Evolutionary conservation across 371 early-diverging fungal species (phyloP).

Genomic region (Mortierella sp.): DNA sequence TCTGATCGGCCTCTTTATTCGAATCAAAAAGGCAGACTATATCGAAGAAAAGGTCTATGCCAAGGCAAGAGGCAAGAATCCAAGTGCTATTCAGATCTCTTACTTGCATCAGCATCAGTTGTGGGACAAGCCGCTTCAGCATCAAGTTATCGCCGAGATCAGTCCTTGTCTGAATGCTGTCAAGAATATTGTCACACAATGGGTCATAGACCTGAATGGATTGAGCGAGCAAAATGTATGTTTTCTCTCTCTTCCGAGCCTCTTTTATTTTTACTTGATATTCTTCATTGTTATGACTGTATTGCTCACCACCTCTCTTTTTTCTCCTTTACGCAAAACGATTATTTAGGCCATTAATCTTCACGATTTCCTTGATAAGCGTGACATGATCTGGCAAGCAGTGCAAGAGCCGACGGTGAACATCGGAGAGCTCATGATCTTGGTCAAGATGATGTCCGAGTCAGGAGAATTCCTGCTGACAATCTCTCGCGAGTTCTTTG

Average conservation of each 20-base stretch:
- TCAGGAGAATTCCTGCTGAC: slow-evolving; percentile 35
- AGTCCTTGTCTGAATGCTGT: slow-evolving; percentile 48
- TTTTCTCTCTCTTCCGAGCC: not conserved
- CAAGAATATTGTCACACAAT: slow-evolving; percentile 33
- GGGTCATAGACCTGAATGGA: slow-evolving; percentile 46
- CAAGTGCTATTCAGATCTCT: slow-evolving; percentile 46
- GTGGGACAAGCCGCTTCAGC: slow-evolving; percentile 53
- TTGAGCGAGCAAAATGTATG: slow-evolving; percentile 42
- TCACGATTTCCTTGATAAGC: slow-evolving; percentile 64
- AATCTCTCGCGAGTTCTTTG: slow-evolving; percentile 35
- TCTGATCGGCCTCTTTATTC: slow-evolving; percentile 45
- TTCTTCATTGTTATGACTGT: not conserved
- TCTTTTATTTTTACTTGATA: not conserved
- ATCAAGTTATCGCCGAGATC: slow-evolving; percentile 51
- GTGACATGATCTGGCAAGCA: slow-evolving; percentile 68
- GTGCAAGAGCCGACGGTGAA: slow-evolving; percentile 60
- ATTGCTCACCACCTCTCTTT: not conserved
- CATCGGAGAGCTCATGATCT: slow-evolving; percentile 67
- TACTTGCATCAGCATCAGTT: slow-evolving; percentile 43
- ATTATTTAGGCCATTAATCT: slow-evolving; percentile 49
- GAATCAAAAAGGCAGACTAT: slow-evolving; percentile 49
- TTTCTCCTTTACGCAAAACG: not conserved
- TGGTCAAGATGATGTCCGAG: slow-evolving; percentile 57
- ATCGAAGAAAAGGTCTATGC: slow-evolving; percentile 46
- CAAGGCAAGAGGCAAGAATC: slow-evolving; percentile 47